Evolutionary conservation across 179 eudicot species (phyloP).

Genomic region (Heliamphora pulchella): DNA sequence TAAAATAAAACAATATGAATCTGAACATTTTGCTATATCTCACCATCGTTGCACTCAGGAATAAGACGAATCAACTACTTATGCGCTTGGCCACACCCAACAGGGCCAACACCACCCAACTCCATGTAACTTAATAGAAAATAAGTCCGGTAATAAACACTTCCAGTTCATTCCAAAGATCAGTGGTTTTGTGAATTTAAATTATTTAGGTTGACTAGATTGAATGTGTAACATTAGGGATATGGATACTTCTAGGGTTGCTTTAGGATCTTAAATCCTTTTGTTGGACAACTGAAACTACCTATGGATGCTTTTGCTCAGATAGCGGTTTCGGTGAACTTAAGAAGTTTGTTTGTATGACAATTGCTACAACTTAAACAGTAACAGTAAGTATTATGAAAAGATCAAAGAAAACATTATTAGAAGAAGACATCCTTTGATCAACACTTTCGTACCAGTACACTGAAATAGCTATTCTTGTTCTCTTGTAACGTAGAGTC

Average conservation of each 20-base stretch:
- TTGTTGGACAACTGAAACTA: neutral
- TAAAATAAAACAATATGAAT: neutral
- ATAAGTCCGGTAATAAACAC: neutral
- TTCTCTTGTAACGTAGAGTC: neutral
- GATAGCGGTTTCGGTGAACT: neutral
- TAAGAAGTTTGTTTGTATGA: neutral
- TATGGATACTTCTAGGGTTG: too few species aligned
- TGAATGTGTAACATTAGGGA: neutral
- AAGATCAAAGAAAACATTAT: neutral
- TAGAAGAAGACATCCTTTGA: neutral
- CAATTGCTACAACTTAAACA: neutral
- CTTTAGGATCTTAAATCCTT: neutral
- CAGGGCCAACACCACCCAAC: neutral
- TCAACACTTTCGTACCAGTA: neutral
- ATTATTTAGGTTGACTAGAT: too few species aligned
- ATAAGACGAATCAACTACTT: neutral
- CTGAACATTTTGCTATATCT: neutral
- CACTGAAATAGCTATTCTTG: neutral
- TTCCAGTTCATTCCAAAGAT: neutral
- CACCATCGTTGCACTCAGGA: conserved; percentile 6
- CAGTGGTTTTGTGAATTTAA: neutral
- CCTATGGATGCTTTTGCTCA: neutral
- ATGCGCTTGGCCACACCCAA: neutral
- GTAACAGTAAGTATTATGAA: neutral
- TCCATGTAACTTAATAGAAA: neutral